Conservation (phyloP, 306 rosid species). For the Adenanthera pavonina region DNA sequence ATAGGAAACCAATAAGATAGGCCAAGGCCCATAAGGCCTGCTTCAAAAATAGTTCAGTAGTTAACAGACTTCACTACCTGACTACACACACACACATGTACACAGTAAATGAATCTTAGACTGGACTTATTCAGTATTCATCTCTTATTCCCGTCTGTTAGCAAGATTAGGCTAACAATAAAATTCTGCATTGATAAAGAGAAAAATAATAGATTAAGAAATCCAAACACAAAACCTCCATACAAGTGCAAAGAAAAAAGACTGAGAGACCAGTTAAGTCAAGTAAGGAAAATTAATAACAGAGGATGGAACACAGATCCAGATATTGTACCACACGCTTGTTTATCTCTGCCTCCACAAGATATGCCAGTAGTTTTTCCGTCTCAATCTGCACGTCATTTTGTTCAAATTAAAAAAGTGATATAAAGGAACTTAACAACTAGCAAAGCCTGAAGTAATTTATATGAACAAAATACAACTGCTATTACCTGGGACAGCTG, state of each 20-base stretch:
- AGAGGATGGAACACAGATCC: conserved; percentile 15
- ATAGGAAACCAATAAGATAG: not conserved
- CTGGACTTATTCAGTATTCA: not conserved
- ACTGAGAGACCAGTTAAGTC: not conserved
- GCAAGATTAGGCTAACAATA: conserved; percentile 13
- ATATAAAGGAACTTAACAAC: conserved; percentile 38
- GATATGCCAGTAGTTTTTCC: conserved; percentile 94
- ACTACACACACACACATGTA: too few relatives aligned
- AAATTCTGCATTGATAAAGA: conserved; percentile 1
- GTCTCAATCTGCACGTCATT: conserved; percentile 82
- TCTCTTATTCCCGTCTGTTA: not conserved
- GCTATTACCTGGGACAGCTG: conserved; percentile 91
- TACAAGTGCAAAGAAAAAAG: not conserved
- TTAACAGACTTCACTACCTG: too few relatives aligned
- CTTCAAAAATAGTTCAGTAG: not conserved
- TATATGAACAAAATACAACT: conserved; percentile 18
- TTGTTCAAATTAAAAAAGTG: conserved; percentile 17
- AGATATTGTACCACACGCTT: conserved; percentile 70
- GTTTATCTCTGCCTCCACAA: conserved; percentile 91
- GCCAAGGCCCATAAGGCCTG: not conserved
- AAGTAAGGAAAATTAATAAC: not conserved
- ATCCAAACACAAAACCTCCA: not conserved
- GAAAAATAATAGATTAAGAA: conserved; percentile 17
- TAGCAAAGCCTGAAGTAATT: not conserved
- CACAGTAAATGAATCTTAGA: not conserved